A percentile compares a stretch with the other conserved stretches of the same genome.
These are phyloP conservation scores for Mycena chlorophos DNA, from an alignment of 768 basidiomycete genomes.

Conservation along the genomic window DNA sequence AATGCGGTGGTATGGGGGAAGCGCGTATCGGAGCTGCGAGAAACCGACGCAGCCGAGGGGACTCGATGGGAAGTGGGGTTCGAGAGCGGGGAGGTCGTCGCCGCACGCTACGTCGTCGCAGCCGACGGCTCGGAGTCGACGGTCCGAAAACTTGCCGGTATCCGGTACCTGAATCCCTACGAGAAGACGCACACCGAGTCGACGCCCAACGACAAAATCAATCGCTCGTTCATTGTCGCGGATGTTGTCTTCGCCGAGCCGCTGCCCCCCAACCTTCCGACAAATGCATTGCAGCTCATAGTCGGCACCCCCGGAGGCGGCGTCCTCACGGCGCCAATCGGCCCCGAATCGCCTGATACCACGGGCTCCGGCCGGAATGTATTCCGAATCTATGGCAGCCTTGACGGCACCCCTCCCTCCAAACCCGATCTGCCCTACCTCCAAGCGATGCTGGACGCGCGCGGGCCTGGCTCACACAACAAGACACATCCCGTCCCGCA, in stretches of 20 bases:
- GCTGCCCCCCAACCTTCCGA: background rate
- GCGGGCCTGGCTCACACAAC: constrained; percentile 8
- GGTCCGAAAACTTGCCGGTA: constrained; percentile 24
- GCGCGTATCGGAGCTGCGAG: too few species aligned
- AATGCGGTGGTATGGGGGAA: too few species aligned
- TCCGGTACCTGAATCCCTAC: background rate
- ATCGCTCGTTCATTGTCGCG: background rate
- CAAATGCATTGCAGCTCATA: constrained; percentile 3
- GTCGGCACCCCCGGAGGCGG: constrained; percentile 5
- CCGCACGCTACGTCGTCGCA: constrained; percentile 40
- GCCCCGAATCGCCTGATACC: background rate
- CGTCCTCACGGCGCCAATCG: constrained; percentile 9
- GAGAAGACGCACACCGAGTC: background rate
- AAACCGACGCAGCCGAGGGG: too few species aligned
- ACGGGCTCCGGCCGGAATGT: background rate
- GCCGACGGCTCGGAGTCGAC: constrained; percentile 42
- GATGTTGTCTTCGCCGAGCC: background rate
- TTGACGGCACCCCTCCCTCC: constrained; percentile 7
- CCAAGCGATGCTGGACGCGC: constrained; percentile 12
- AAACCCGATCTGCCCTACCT: constrained; percentile 9
- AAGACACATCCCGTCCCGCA: background rate
- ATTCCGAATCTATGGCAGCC: constrained; percentile 12
- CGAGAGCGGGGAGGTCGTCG: constrained; percentile 37
- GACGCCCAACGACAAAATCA: background rate
- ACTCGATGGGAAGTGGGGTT: too few species aligned